Conservation (phyloP, 495 filamentous ascomycete species). For the Penicillium verhagenii region DNA sequence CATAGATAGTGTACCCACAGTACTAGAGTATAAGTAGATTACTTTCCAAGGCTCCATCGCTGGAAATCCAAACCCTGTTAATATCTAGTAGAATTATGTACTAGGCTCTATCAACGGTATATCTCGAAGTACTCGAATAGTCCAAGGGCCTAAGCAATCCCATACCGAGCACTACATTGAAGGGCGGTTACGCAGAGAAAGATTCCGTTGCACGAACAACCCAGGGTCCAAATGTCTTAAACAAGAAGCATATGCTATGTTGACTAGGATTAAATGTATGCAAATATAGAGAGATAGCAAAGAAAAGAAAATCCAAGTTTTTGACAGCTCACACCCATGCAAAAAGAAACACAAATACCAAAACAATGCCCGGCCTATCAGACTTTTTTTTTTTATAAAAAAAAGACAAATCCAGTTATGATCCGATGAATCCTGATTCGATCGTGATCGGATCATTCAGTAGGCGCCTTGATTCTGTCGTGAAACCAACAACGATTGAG, state of each 20-base stretch:
- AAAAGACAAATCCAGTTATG: too few relatives aligned
- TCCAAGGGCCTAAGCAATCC: too few relatives aligned
- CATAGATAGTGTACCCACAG: too few relatives aligned
- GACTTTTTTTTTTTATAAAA: too few relatives aligned
- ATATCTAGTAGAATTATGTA: too few relatives aligned
- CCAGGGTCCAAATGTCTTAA: conserved; percentile 14
- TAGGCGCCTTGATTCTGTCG: not conserved
- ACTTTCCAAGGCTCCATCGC: too few relatives aligned
- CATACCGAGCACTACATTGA: too few relatives aligned
- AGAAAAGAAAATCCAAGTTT: not conserved
- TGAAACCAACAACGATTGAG: not conserved
- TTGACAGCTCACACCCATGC: not conserved
- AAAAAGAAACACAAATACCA: not conserved
- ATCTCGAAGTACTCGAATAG: too few relatives aligned
- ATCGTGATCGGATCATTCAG: conserved; percentile 2
- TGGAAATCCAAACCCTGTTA: too few relatives aligned
- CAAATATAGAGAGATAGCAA: not conserved
- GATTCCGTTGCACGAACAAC: conserved; percentile 18
- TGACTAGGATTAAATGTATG: conserved; percentile 1
- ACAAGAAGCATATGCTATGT: conserved; percentile 1
- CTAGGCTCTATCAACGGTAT: too few relatives aligned
- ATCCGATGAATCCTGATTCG: not conserved
- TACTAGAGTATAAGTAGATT: too few relatives aligned
- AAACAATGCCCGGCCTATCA: not conserved
- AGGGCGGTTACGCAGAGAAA: conserved; percentile 1